Evolutionary conservation across 176 grass and related monocot genomes (phyloP), one percentile per base, ranked within the genome.

Genomic region (Alloteropsis semialata): DNA sequence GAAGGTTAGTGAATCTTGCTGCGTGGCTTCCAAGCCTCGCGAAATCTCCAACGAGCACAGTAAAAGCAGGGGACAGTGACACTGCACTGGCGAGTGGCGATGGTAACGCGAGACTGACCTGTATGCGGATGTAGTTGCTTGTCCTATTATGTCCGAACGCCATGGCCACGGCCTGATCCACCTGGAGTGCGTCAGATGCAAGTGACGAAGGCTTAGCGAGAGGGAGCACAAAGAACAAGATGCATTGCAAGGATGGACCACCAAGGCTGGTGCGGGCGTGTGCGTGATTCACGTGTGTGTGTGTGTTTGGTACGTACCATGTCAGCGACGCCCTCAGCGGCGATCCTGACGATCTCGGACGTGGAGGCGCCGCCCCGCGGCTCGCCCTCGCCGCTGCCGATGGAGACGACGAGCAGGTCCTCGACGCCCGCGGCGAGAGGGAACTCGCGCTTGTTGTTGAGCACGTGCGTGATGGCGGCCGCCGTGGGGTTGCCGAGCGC

Each of bases 101-200:
- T 57, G 72, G 38, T 61, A 25, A 38, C 4, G 11, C 55, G 32
- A 64, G 63, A 65, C 68, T 86, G 85, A 92, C 94, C 91, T 97
- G 97, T 18, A 99, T 94, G 33, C 97, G 97, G 56, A 89, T 88
- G 65, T 99, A 99, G 59, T 96, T 99, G 85, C 74, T 96, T 69
- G 93, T 84, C 78, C 91, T 90, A 69, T 79, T 89, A 58, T 92
- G 85, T 69, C 97, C 97, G 62, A 99, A 99, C 59, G 97, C 97
- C 97, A 90, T 99, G 63, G 93, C 91, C 68, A 99, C 93, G 18
- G 97, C 91, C 76, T 96, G 93, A 86, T 99, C 97, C 82, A 99
- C 95, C 95, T 98, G 81, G 6, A n/a, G 55, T 4, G 55, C 51
- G 42, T 62, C 65, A 44, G 29, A 19, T 27, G 29, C 21, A 16